These are phyloP conservation scores for Termitomyces sp. DNA, from an alignment of 1,284 basidiomycete genomes.

Conservation along the genomic window DNA sequence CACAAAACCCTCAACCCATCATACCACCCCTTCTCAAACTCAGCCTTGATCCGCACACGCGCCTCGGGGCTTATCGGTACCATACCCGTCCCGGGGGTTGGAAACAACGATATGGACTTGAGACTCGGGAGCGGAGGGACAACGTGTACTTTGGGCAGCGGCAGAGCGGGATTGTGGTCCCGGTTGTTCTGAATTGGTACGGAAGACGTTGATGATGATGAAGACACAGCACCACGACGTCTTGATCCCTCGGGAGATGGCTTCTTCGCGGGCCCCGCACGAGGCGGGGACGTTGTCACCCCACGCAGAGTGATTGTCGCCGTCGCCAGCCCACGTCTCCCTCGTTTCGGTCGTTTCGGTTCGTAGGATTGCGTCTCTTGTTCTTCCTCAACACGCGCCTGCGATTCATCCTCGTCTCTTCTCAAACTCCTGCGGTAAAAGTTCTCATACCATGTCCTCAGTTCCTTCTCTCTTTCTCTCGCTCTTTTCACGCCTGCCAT, in stretches of 20 bases:
- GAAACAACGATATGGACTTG: conserved; percentile 18
- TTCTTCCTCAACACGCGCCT: background rate
- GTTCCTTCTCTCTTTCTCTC: conserved; percentile 50
- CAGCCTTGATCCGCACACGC: conserved; percentile 32
- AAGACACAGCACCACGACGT: background rate
- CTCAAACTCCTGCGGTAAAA: background rate
- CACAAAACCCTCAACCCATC: conserved; percentile 18
- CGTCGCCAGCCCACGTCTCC: conserved; percentile 49
- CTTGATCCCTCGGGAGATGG: background rate
- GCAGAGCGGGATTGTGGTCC: background rate
- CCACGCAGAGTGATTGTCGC: conserved; percentile 52
- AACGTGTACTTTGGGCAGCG: conserved; percentile 24
- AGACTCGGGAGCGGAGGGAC: conserved; percentile 28
- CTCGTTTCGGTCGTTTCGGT: conserved; percentile 24
- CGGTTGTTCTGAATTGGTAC: background rate
- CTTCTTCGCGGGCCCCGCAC: background rate
- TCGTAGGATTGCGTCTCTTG: background rate
- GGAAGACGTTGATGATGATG: background rate
- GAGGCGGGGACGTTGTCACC: conserved; percentile 16
- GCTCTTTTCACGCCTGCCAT: conserved; percentile 47
- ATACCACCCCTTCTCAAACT: conserved; percentile 57
- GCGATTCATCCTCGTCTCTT: background rate
- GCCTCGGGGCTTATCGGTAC: conserved; percentile 26
- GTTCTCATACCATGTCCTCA: conserved; percentile 47
- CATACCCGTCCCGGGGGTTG: conserved; percentile 26